Base-by-base conservation (phyloP, 441 rosid species). In the Melastoma candidum region DNA sequence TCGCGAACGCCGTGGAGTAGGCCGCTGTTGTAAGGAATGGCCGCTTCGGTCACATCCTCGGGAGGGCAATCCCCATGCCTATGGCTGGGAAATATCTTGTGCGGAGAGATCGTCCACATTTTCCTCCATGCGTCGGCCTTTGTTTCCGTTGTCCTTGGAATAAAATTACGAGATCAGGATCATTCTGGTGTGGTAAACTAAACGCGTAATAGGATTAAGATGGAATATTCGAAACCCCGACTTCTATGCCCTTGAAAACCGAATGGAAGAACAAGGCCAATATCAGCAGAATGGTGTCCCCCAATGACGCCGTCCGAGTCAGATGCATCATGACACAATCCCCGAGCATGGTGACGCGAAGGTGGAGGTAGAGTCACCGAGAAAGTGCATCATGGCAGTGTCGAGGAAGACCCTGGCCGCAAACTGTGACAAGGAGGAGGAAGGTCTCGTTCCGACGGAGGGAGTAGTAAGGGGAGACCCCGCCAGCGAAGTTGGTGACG, bases 331-430 rank as follows among this genome's bases (percentile, higher is more conserved):
- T 65, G 12, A 71, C 54, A 47, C 77, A 76, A 47, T 84, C 92
- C 1, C 79, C 81, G 2, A 84, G 74, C 92, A 81, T 84, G 9
- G 92, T 81, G 1, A 81, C 67, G 11, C 54, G 12, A 83, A 83
- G 3, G 85, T 78, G 69, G 67, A 84, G 47, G 67, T 67, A 1
- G 92, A 59, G 56, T 84, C 87, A 55, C 87, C 72, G 46, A 84
- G 69, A 63, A 84, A 84, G 77, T 84, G 92, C 54, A 73, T 67
- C 57, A 84, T 47, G 14, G 92, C 57, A 3, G 92, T 84, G 0
- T 77, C 87, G 0, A 83, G 75, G 61, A 83, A 83, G 62, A 75
- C 74, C 39, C 92, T 85, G 2, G 87, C 87, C 41, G 87, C 83
- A 32, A 83, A 83, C 67, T 81, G 90, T 78, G 24, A 85, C 87